phyloP scores from a whole-genome alignment of 106 monocot species.

The Allium cepa region DNA sequence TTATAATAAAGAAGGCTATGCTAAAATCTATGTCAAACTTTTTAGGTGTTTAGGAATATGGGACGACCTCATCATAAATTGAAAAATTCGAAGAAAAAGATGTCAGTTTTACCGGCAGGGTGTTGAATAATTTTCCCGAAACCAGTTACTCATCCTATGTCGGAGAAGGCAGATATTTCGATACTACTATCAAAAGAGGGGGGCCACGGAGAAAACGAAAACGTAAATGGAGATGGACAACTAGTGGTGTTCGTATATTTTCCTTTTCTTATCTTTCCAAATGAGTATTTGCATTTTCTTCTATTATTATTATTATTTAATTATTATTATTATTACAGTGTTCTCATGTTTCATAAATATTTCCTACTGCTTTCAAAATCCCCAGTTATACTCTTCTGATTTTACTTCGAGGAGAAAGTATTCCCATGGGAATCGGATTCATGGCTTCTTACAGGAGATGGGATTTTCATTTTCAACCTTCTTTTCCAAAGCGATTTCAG shows the following conservation, averaged over 20 bases:
- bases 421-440: constrained; percentile 2
- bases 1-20: too few species aligned
- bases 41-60: too few species aligned
- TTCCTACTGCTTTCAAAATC: too few species aligned
- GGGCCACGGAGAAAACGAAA: background rate
- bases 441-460: constrained; percentile 9
- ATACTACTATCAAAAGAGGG: background rate
- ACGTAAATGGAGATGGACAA: background rate
- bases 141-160: too few species aligned
- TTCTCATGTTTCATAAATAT: too few species aligned
- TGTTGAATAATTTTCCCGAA: too few species aligned
- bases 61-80: too few species aligned
- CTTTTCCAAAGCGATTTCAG: constrained; percentile 3
- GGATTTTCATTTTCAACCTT: constrained; percentile 10
- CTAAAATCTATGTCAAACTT: too few species aligned
- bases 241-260: constrained; percentile 6
- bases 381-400: background rate
- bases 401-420: background rate
- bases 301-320: background rate
- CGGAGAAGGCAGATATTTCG: background rate
- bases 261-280: background rate
- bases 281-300: too few species aligned
- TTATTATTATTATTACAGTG: background rate
- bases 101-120: too few species aligned
- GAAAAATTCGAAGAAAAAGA: too few species aligned